A percentile compares a stretch with the other conserved stretches of the same genome.
These are phyloP conservation scores for Eutrema salsugineum DNA, from an alignment of 441 rosid species.

Conservation along the genomic window DNA sequence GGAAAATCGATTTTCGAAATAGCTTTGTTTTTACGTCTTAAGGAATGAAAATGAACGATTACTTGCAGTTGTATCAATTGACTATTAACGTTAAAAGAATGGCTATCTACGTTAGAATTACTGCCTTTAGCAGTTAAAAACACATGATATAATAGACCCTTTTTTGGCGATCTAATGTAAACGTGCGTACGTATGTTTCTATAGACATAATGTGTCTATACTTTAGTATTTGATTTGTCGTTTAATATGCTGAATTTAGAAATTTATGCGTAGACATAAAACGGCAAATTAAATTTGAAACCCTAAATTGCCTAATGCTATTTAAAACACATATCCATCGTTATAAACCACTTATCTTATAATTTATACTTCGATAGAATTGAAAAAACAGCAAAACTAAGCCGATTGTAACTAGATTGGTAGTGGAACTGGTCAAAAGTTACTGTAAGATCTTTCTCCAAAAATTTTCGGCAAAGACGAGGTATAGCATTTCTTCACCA, in stretches of 20 bases:
- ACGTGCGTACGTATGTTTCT: not conserved
- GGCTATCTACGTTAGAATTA: not conserved
- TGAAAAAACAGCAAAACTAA: conserved; percentile 1
- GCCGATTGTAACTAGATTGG: not conserved
- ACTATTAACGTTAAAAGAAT: not conserved
- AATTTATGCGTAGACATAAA: not conserved
- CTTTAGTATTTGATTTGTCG: conserved; percentile 5
- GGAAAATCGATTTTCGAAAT: conserved; percentile 2
- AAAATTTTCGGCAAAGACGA: conserved; percentile 11
- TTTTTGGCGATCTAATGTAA: not conserved
- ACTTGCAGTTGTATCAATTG: not conserved
- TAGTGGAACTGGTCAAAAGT: conserved; percentile 15
- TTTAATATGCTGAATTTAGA: not conserved
- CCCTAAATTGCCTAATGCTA: too few species aligned
- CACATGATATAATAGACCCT: not conserved
- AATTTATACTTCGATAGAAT: not conserved
- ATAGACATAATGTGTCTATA: not conserved
- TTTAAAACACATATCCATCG: not conserved
- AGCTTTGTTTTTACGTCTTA: not conserved
- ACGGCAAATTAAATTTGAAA: not conserved
- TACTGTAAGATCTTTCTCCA: conserved; percentile 5
- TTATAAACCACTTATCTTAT: not conserved
- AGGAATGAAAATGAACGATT: not conserved
- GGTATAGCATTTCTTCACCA: conserved; percentile 17
- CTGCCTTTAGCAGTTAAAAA: not conserved